These are phyloP conservation scores for Colletotrichum costaricense DNA, from an alignment of 2,329 filamentous ascomycete species.

Conservation along the genomic window DNA sequence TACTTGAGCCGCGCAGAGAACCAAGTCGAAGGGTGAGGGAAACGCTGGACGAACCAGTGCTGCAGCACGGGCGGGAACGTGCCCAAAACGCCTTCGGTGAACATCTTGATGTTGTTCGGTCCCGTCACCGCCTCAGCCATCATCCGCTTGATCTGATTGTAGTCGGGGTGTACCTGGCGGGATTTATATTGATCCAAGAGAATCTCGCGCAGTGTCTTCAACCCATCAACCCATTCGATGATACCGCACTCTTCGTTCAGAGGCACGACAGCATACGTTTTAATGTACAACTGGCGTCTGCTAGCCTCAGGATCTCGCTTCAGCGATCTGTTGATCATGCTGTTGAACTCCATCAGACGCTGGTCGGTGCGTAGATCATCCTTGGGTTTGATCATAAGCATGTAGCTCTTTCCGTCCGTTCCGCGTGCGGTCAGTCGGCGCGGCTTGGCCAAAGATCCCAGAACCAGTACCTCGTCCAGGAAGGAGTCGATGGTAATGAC, in stretches of 20 bases:
- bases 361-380: constrained; percentile 98
- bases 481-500: constrained; percentile 86
- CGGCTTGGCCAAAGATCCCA: constrained; percentile 92
- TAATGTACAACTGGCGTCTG: constrained; percentile 91
- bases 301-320: constrained; percentile 93
- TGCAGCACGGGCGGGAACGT: constrained; percentile 87
- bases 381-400: constrained; percentile 95
- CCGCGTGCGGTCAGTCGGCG: constrained; percentile 89
- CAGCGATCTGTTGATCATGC: constrained; percentile 94
- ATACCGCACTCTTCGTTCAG: constrained; percentile 97
- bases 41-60: constrained; percentile 95
- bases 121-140: constrained; percentile 72
- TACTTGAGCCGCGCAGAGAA: constrained; percentile 90
- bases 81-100: constrained; percentile 72
- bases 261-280: constrained; percentile 96
- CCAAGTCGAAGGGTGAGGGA: constrained; percentile 93
- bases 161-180: constrained; percentile 77
- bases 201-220: constrained; percentile 94
- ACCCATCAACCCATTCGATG: constrained; percentile 98
- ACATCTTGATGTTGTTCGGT: constrained; percentile 73
- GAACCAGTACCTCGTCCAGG: constrained; percentile 86
- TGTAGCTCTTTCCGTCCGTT: constrained; percentile 89
- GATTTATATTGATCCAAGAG: constrained; percentile 82
- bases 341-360: constrained; percentile 98
- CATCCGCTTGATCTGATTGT: constrained; percentile 70